These are phyloP conservation scores for Pleurostoma richardsiae DNA, from an alignment of 2,329 filamentous ascomycete genomes.

Conservation along the genomic window DNA sequence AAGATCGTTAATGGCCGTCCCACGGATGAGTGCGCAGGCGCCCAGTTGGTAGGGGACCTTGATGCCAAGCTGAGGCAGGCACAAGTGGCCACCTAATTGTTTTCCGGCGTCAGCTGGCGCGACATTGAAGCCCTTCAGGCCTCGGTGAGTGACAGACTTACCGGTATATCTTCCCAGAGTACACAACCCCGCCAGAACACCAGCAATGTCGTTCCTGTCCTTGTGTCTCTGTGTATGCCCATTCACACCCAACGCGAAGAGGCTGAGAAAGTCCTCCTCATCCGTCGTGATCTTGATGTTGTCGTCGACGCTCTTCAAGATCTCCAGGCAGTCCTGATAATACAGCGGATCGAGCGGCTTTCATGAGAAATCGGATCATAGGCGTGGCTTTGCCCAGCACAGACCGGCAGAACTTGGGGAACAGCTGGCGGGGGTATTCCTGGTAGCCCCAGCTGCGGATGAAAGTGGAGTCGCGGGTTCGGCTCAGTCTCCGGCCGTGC, in stretches of 20 bases:
- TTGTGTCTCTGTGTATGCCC: slow-evolving; percentile 8
- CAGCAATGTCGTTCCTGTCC: slow-evolving; percentile 6
- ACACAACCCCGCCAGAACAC: slow-evolving; percentile 7
- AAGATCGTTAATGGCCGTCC: slow-evolving; percentile 9
- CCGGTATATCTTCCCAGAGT: slow-evolving; percentile 7
- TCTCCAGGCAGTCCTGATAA: slow-evolving; percentile 1
- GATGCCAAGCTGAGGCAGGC: slow-evolving; percentile 10
- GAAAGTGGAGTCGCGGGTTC: slow-evolving; percentile 6
- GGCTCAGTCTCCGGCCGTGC: slow-evolving; percentile 2
- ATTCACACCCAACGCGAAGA: slow-evolving; percentile 10
- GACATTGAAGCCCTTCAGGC: too few species aligned
- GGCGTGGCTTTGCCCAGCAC: slow-evolving; percentile 5
- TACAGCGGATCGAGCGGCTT: slow-evolving; percentile 3
- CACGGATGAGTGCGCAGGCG: slow-evolving; percentile 10
- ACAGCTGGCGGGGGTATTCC: background rate
- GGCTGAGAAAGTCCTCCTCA: slow-evolving; percentile 7
- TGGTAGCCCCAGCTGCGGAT: slow-evolving; percentile 1
- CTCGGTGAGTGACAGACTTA: background rate
- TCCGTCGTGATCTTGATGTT: background rate
- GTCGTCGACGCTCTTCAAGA: slow-evolving; percentile 2
- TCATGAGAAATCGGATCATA: slow-evolving; percentile 6
- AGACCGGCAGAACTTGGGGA: slow-evolving; percentile 1
- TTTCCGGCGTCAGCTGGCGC: too few species aligned
- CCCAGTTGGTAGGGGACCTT: slow-evolving; percentile 10
- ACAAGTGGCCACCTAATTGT: slow-evolving; percentile 3